Evolutionary conservation across 2,329 filamentous ascomycete species (phyloP).

Genomic region (Ophiostoma tasmaniense): DNA sequence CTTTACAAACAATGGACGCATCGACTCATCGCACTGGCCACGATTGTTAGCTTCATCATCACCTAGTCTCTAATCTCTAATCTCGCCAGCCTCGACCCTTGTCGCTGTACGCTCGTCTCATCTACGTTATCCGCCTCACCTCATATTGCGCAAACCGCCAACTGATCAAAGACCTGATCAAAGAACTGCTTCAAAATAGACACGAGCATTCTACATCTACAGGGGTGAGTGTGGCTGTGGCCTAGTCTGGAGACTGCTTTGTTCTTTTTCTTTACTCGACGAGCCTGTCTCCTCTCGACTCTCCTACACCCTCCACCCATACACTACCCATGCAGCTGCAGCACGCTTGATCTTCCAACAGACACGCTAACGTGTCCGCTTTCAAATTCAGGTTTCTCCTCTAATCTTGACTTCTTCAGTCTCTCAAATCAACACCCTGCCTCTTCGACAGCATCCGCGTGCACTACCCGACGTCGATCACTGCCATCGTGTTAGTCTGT

Average conservation of each 20-base stretch:
- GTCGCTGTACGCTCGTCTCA: background rate
- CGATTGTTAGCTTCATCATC: background rate
- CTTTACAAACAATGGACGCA: background rate
- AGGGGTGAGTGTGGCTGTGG: conserved; percentile 1
- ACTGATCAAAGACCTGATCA: background rate
- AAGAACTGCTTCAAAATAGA: conserved; percentile 5
- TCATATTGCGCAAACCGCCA: background rate
- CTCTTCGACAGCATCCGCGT: background rate
- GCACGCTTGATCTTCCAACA: background rate
- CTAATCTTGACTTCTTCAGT: background rate
- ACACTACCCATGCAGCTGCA: background rate
- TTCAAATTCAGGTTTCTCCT: background rate
- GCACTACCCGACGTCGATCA: background rate
- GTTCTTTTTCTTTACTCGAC: background rate
- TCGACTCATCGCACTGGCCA: background rate
- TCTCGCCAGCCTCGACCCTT: background rate
- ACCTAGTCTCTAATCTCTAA: background rate
- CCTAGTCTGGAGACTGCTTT: background rate
- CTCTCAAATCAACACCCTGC: background rate
- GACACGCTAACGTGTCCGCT: background rate
- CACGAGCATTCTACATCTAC: background rate
- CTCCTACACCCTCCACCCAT: background rate
- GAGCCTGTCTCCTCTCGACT: background rate
- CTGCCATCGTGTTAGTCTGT: background rate
- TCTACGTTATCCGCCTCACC: too few species aligned